Evolutionary conservation across 768 basidiomycete genomes (phyloP), one percentile per base, ranked within the genome.

Genomic region (Tulasnella sp.): DNA sequence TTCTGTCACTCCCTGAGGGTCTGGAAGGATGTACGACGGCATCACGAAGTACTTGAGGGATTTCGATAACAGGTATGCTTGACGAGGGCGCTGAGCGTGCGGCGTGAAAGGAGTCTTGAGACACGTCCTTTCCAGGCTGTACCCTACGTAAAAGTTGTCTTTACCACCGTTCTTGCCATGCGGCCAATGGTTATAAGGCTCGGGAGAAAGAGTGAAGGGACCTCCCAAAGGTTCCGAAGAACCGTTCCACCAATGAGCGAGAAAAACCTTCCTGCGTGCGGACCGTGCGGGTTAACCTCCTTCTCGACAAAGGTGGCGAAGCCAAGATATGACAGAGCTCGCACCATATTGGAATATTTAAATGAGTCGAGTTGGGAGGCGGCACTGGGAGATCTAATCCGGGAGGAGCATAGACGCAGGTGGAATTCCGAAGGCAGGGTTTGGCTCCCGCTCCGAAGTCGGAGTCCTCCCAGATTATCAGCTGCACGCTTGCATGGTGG

Each of bases 191-290:
- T 40, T 10, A 48, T 80, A 81, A 39, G 72, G 27, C 34, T 74
- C 77, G n/a, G 80, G 80, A 14, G 80, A 75, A 7, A 81, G 58
- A n/a, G 74, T 79, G 77, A 77, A 81, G 8, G 39, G n/a, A 3
- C 42, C 27, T 3, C 77, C 77, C 2, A 79, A 42, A 2, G 80
- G 80, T 68, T 72, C 73, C 9, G 27, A 16, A n/a, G 73, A n/a
- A 31, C n/a, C 56, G 31, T 75, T 75, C 79, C 79, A 79, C 46
- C 73, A 79, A 9, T 74, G 10, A 19, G 74, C 46, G 36, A 14
- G 36, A 27, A 79, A 75, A 52, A 79, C 39, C 79, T 79, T 79
- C 79, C 79, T 75, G 74, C n/a, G n/a, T n/a, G n/a, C 5, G 44
- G 38, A 75, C 44, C 9, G 1, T n/a, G 1, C 16, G 44, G 1